Conservation (phyloP, 2,329 filamentous ascomycete genomes). For the Aspergillus brasiliensis region DNA sequence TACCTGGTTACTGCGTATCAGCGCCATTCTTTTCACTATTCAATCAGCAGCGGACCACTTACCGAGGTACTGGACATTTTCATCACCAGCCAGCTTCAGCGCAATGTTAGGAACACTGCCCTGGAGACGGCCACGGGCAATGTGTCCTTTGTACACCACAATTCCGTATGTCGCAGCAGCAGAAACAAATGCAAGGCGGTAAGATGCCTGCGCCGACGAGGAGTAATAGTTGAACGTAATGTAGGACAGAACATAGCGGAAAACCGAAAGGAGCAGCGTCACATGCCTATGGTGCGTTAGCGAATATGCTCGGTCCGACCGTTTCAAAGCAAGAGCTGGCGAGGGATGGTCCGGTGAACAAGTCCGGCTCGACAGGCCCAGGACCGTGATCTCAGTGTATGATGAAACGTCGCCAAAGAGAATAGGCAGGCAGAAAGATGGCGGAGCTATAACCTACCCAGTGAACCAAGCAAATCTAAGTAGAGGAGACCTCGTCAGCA, state of each 20-base stretch:
- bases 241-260: constrained; percentile 83
- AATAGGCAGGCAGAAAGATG: not conserved
- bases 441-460: constrained; percentile 62
- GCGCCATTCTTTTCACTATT: not conserved
- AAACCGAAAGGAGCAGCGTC: constrained; percentile 76
- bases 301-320: constrained; percentile 6
- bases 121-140: constrained; percentile 76
- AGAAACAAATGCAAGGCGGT: constrained; percentile 86
- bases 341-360: constrained; percentile 7
- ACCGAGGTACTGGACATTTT: constrained; percentile 98
- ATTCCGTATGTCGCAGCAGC: constrained; percentile 95
- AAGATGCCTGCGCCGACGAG: constrained; percentile 75
- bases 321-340: not conserved
- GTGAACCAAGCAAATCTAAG: constrained; percentile 70
- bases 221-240: constrained; percentile 85
- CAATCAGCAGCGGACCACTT: constrained; percentile 47
- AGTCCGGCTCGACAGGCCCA: not conserved
- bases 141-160: constrained; percentile 96
- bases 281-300: constrained; percentile 67
- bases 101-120: constrained; percentile 64
- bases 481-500: constrained; percentile 37
- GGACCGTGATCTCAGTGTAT: not conserved
- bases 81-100: constrained; percentile 73
- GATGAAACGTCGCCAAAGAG: not conserved
- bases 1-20: constrained; percentile 57